These are phyloP conservation scores for Mrakia frigida DNA, from an alignment of 768 basidiomycete genomes.

Conservation along the genomic window DNA sequence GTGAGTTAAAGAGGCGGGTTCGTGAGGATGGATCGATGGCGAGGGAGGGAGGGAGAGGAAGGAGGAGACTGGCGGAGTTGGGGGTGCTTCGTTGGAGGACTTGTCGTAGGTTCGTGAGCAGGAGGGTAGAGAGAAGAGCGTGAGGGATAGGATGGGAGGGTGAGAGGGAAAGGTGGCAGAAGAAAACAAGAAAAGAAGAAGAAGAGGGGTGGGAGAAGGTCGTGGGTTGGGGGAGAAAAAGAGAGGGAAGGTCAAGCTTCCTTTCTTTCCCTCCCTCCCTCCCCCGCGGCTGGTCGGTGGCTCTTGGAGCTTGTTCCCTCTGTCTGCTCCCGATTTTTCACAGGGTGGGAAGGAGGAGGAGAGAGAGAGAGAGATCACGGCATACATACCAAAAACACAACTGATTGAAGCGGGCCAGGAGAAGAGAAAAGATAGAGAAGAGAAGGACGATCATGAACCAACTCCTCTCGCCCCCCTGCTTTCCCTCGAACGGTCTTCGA, in stretches of 20 bases:
- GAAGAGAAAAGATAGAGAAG: too few species aligned
- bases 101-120: not conserved
- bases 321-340: too few species aligned
- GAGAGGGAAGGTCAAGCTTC: not conserved
- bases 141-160: not conserved
- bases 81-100: not conserved
- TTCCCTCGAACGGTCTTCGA: not conserved
- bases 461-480: not conserved
- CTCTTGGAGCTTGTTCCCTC: too few species aligned
- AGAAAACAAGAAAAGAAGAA: too few species aligned
- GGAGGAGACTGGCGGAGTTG: not conserved
- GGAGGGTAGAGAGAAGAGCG: not conserved
- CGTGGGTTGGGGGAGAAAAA: not conserved
- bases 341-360: too few species aligned
- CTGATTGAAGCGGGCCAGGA: too few species aligned
- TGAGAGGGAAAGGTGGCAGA: not conserved
- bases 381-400: too few species aligned
- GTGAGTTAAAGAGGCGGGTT: not conserved
- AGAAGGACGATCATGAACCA: not conserved
- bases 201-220: not conserved
- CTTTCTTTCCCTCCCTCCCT: not conserved
- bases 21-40: not conserved
- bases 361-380: not conserved
- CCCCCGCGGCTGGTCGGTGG: too few species aligned
- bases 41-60: not conserved